Base-by-base conservation (phyloP, 805 yeast species). In the Cyberlindnera americana region DNA sequence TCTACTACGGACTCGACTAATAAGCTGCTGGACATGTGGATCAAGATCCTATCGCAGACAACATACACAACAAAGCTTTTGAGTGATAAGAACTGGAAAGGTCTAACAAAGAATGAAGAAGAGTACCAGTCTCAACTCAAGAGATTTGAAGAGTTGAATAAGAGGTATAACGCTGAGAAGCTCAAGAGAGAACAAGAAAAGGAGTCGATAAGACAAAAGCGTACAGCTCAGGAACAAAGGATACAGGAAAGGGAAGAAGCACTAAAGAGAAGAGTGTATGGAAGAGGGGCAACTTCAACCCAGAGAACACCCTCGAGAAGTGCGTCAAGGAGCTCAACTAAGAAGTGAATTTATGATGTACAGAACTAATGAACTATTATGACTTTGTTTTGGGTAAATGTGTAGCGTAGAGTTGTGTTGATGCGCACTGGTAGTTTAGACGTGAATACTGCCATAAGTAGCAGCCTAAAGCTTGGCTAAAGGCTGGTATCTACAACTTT, bases 21-120 rank as follows among this genome's bases (percentile, higher is more conserved):
- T 39, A 63, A 64, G 19, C 60, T 81, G 19, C 57, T 81, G 18
- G 80, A 75, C 41, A 67, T 77, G 17, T 81, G 84, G 84, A 70
- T 75, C 37, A 66, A 72, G 46, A 78, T 81, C 35, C 67, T 80
- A 16, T 77, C 83, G 13, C 84, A 80, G 50, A 74, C 83, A 17
- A 72, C 73, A 25, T 75, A 77, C 50, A 73, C 81, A 4, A 64
- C 68, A 19, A 67, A 70, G 9, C 55, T 76, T 15, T 61, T 78
- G 46, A 64, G 65, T 37, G 70, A 72, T 39, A 48, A 51, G 19
- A 62, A 62, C 35, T 65, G 77, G 69, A 58, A 62, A 35, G 73
- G 72, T 1, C 24, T 46, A 2, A 38, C 55, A 3, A 56, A 47
- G 28, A 48, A 40, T 24, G 59, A 54, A 17, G 52, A 47, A 21